phyloP scores from a whole-genome alignment of 345 rosid genomes.

The Eucalyptus microcorys region DNA sequence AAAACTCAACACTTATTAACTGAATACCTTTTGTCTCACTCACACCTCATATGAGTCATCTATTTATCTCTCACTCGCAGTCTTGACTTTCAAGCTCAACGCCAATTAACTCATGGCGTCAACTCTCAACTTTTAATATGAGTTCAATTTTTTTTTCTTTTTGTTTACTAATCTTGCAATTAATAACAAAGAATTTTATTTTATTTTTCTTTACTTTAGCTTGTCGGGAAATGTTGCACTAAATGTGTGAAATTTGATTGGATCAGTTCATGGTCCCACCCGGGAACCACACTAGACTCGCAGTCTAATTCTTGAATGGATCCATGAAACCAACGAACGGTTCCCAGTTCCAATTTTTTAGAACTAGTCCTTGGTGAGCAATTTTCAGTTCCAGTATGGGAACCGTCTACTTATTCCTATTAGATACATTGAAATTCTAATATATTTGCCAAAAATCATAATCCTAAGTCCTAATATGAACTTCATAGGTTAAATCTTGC shows the following conservation, averaged over 20 bases:
- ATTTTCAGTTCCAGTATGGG: rapidly evolving
- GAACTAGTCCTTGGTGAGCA: rapidly evolving
- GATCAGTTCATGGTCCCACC: rapidly evolving
- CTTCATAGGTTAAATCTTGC: neutral
- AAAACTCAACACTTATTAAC: rapidly evolving
- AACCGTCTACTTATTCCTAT: rapidly evolving
- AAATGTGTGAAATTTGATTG: too few relatives aligned
- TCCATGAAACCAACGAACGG: rapidly evolving
- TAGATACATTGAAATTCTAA: too few relatives aligned
- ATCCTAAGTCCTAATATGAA: neutral
- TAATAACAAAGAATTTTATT: rapidly evolving
- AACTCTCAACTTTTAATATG: too few relatives aligned
- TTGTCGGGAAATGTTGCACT: rapidly evolving
- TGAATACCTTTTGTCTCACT: rapidly evolving
- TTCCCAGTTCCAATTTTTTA: rapidly evolving
- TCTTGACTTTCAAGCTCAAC: too few relatives aligned
- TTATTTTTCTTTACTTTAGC: too few relatives aligned
- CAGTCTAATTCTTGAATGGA: rapidly evolving
- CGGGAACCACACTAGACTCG: rapidly evolving
- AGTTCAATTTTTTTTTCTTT: too few relatives aligned
- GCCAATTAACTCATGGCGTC: rapidly evolving
- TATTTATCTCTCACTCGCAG: rapidly evolving
- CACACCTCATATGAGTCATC: too few relatives aligned
- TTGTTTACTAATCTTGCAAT: too few relatives aligned
- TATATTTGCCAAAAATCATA: neutral